These are phyloP conservation scores for Cercospora sesami DNA, from an alignment of 2,329 filamentous ascomycete genomes.

Conservation along the genomic window DNA sequence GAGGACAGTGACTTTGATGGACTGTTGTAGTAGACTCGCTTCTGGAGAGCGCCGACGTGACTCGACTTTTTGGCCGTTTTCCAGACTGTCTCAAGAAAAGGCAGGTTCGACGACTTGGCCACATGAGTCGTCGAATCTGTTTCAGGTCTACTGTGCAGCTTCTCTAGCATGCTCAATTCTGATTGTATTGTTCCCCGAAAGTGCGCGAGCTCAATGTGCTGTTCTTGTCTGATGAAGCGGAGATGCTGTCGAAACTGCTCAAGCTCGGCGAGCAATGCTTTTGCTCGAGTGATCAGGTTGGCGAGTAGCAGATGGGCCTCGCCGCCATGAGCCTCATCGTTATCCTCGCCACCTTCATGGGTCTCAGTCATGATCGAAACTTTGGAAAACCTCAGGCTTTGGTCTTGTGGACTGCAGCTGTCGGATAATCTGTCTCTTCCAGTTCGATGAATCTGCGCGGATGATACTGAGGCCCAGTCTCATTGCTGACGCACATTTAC, in stretches of 20 bases:
- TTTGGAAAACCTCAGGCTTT: background rate
- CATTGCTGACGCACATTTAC: background rate
- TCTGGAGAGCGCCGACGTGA: conserved; percentile 59
- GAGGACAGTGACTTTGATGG: conserved; percentile 29
- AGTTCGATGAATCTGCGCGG: background rate
- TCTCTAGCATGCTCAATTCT: conserved; percentile 37
- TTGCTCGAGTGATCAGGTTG: conserved; percentile 42
- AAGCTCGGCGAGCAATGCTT: conserved; percentile 44
- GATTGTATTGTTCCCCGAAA: conserved; percentile 40
- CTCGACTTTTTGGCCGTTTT: conserved; percentile 58
- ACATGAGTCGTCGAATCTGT: conserved; percentile 49
- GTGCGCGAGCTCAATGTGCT: conserved; percentile 39
- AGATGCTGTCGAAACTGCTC: conserved; percentile 43
- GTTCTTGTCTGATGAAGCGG: conserved; percentile 39
- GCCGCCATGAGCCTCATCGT: background rate
- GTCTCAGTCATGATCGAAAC: conserved; percentile 6
- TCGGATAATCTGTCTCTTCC: background rate
- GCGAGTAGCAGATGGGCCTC: conserved; percentile 18
- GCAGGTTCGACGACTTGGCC: conserved; percentile 64
- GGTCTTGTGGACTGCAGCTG: background rate
- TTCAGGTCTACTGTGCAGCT: conserved; percentile 32
- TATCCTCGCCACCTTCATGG: background rate
- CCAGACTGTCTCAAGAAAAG: conserved; percentile 67
- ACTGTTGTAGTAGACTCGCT: conserved; percentile 52
- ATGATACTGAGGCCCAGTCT: background rate